Conservation (phyloP, 2,329 filamentous ascomycete genomes). For the Scleromitrula shiraiana region DNA sequence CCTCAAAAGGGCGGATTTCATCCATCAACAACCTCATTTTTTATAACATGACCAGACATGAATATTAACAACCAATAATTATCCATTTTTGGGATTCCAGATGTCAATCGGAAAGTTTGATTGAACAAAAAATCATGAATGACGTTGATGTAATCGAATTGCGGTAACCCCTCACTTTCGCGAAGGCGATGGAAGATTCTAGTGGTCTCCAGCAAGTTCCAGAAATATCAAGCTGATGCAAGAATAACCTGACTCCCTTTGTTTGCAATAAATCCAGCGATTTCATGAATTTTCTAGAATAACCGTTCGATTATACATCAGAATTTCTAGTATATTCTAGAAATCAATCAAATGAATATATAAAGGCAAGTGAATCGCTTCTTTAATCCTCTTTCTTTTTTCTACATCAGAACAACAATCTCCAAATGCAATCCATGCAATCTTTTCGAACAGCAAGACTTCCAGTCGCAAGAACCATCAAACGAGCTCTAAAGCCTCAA, state of each 20-base stretch:
- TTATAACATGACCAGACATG: too few species aligned
- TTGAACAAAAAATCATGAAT: too few species aligned
- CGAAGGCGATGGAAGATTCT: not conserved
- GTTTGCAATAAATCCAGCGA: not conserved
- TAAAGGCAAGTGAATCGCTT: conserved; percentile 3
- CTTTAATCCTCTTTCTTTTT: not conserved
- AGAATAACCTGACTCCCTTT: conserved; percentile 1
- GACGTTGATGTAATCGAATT: not conserved
- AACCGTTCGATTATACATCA: not conserved
- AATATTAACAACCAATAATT: too few species aligned
- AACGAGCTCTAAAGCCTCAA: conserved; percentile 21
- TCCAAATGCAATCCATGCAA: conserved; percentile 9
- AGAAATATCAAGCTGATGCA: not conserved
- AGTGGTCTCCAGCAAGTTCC: not conserved
- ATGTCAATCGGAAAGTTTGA: too few species aligned
- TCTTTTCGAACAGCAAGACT: conserved; percentile 4
- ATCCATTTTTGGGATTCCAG: too few species aligned
- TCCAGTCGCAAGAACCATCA: conserved; percentile 6
- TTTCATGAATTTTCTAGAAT: not conserved
- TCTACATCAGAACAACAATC: conserved; percentile 11
- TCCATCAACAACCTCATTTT: too few species aligned
- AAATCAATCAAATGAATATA: conserved; percentile 3
- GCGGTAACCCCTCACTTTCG: not conserved
- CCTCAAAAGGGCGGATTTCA: too few species aligned
- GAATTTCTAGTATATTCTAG: conserved; percentile 7